A percentile compares a stretch with the other conserved stretches of the same genome.
Conservation (phyloP, 2,329 filamentous ascomycete genomes). For the Sclerotiophoma versabilis region DNA sequence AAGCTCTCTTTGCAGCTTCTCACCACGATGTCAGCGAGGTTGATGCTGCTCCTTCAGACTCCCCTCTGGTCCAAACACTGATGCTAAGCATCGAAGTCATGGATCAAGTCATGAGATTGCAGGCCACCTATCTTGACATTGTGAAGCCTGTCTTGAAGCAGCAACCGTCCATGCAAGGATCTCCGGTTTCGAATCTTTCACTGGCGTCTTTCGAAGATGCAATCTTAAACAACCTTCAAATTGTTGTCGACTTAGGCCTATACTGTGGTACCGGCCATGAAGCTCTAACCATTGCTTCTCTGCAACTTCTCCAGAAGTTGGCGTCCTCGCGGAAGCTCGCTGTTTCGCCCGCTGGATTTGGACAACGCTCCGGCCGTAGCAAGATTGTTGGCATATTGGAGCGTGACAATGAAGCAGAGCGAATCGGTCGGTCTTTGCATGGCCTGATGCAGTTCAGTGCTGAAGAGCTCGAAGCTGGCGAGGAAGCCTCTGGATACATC, state of each 20-base stretch:
- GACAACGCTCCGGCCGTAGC: constrained; percentile 72
- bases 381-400: constrained; percentile 90
- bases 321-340: constrained; percentile 83
- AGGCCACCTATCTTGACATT: constrained; percentile 89
- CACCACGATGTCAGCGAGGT: constrained; percentile 79
- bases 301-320: constrained; percentile 84
- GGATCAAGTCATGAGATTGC: constrained; percentile 81
- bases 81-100: constrained; percentile 84
- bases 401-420: constrained; percentile 77
- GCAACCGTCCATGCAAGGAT: constrained; percentile 65
- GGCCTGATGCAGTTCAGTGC: constrained; percentile 69
- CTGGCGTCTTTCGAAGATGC: constrained; percentile 94
- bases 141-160: constrained; percentile 79
- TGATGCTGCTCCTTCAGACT: constrained; percentile 75
- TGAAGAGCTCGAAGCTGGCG: constrained; percentile 76
- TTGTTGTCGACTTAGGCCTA: constrained; percentile 82
- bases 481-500: constrained; percentile 74
- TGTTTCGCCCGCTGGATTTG: constrained; percentile 69
- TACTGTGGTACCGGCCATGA: constrained; percentile 88
- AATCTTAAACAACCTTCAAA: constrained; percentile 77
- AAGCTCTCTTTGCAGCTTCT: constrained; percentile 77
- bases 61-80: constrained; percentile 80
- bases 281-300: constrained; percentile 77
- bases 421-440: constrained; percentile 77
- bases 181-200: constrained; percentile 74